phyloP scores from a whole-genome alignment of 2,329 filamentous ascomycete species.

The Clonostachys byssicola region DNA sequence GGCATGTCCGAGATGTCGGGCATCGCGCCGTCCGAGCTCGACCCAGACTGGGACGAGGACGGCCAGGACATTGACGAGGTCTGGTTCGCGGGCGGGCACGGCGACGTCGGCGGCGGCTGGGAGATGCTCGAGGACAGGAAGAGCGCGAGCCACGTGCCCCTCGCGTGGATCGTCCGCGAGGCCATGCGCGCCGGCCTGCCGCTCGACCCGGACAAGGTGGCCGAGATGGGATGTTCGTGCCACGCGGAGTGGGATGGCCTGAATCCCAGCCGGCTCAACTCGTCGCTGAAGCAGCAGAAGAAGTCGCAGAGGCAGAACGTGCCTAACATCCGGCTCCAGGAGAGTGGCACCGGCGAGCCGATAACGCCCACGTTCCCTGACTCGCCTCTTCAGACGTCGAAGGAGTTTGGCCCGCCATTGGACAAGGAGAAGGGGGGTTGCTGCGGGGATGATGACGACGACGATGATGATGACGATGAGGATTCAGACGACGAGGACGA shows the following conservation, averaged over 20 bases:
- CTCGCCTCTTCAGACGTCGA: slow-evolving; percentile 7
- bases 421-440: not conserved
- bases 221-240: slow-evolving; percentile 59
- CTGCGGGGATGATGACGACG: not conserved
- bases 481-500: slow-evolving; percentile 12
- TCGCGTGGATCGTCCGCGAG: slow-evolving; percentile 66
- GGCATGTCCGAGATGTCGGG: slow-evolving; percentile 22
- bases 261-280: not conserved
- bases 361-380: not conserved
- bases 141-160: slow-evolving; percentile 62
- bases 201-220: slow-evolving; percentile 66
- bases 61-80: slow-evolving; percentile 75
- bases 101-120: slow-evolving; percentile 78
- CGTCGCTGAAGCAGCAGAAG: slow-evolving; percentile 1
- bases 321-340: slow-evolving; percentile 20
- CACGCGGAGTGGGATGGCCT: slow-evolving; percentile 2
- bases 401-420: slow-evolving; percentile 6
- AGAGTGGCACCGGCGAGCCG: not conserved
- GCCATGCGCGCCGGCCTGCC: slow-evolving; percentile 59
- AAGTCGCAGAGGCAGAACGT: slow-evolving; percentile 10
- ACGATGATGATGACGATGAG: not conserved
- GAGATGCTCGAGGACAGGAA: slow-evolving; percentile 50
- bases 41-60: slow-evolving; percentile 38
- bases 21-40: slow-evolving; percentile 13
- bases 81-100: slow-evolving; percentile 77